Conservation (phyloP, 495 filamentous ascomycete genomes). For the Daldinia vernicosa region DNA sequence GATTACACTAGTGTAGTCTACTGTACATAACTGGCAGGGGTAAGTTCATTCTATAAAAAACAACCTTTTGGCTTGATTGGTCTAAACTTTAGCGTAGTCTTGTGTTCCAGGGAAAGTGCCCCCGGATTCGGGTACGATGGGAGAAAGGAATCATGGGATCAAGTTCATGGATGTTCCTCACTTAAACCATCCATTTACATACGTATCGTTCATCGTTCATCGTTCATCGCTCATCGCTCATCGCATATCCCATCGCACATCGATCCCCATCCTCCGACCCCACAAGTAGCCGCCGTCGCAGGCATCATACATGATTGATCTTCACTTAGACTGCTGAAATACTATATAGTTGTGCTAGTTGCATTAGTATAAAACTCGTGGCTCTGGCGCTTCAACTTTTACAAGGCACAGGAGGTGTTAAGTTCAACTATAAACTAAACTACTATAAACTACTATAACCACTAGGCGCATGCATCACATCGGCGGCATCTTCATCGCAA, state of each 20-base stretch:
- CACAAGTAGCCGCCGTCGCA: slow-evolving; percentile 38
- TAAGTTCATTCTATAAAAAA: slow-evolving; percentile 31
- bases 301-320: slow-evolving; percentile 39
- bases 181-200: neutral
- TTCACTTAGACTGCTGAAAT: slow-evolving; percentile 5
- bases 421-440: slow-evolving; percentile 21
- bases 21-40: slow-evolving; percentile 20
- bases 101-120: slow-evolving; percentile 14
- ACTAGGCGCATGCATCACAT: slow-evolving; percentile 26
- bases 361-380: slow-evolving; percentile 34
- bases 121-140: slow-evolving; percentile 30
- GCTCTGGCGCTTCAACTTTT: slow-evolving; percentile 23
- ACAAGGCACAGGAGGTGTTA: slow-evolving; percentile 8
- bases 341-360: slow-evolving; percentile 18
- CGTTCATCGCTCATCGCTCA: slow-evolving; percentile 1
- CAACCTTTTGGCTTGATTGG: slow-evolving; percentile 25
- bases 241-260: too few species aligned
- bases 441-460: slow-evolving; percentile 6
- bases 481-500: slow-evolving; percentile 8
- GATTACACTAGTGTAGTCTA: too few species aligned
- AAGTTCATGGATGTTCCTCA: slow-evolving; percentile 10
- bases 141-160: slow-evolving; percentile 39
- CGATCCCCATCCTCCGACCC: slow-evolving; percentile 11
- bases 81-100: slow-evolving; percentile 13
- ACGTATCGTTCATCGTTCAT: neutral